Conservation (phyloP, 768 basidiomycete genomes). For the Rhodocollybia butyracea region DNA sequence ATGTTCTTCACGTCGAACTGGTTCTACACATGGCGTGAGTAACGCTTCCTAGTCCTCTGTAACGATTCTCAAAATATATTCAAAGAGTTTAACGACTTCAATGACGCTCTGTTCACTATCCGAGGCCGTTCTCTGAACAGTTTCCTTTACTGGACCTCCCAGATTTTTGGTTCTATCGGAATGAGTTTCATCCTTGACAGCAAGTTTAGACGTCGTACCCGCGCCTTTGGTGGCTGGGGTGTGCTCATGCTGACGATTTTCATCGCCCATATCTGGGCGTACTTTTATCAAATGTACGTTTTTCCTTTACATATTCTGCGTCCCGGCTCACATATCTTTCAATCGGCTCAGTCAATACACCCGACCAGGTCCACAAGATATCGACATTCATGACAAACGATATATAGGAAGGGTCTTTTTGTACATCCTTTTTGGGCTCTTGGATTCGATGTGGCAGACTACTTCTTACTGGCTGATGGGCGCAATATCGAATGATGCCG, state of each 20-base stretch:
- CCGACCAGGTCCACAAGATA: constrained; percentile 33
- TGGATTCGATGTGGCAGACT: constrained; percentile 87
- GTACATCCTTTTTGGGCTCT: constrained; percentile 69
- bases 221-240: constrained; percentile 69
- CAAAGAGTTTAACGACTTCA: constrained; percentile 76
- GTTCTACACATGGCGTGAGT: constrained; percentile 83
- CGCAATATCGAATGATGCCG: constrained; percentile 80
- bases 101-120: constrained; percentile 75
- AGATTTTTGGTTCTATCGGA: constrained; percentile 70
- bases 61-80: background rate
- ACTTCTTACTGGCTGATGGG: constrained; percentile 82
- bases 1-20: constrained; percentile 86
- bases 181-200: constrained; percentile 72
- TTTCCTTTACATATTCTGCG: background rate
- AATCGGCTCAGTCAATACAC: constrained; percentile 32
- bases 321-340: background rate
- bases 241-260: constrained; percentile 64
- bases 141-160: constrained; percentile 75
- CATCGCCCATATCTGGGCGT: constrained; percentile 71
- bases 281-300: constrained; percentile 68
- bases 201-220: constrained; percentile 56
- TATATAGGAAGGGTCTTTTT: constrained; percentile 59
- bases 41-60: background rate
- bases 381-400: constrained; percentile 55
- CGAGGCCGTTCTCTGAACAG: constrained; percentile 75